phyloP scores from a whole-genome alignment of 1,284 basidiomycete genomes.

The Termitomyces sp. region DNA sequence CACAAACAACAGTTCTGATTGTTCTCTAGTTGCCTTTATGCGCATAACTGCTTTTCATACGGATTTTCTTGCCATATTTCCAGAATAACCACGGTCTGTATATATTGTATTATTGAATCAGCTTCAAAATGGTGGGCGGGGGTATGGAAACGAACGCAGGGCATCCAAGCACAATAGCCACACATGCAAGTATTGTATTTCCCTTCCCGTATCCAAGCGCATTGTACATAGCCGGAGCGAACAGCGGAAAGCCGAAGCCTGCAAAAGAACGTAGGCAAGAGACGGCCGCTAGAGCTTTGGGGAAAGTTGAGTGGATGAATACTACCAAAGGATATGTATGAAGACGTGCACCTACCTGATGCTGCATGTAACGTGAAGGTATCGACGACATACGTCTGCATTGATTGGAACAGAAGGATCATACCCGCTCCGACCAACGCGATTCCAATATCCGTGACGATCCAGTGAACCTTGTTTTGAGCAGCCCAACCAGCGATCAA shows the following conservation, averaged over 20 bases:
- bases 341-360: slow-evolving; percentile 27
- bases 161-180: slow-evolving; percentile 55
- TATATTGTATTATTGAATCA: neutral
- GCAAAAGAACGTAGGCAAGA: slow-evolving; percentile 53
- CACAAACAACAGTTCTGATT: neutral
- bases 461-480: slow-evolving; percentile 53
- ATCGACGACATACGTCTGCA: slow-evolving; percentile 64
- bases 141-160: slow-evolving; percentile 47
- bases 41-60: slow-evolving; percentile 14
- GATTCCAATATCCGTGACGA: slow-evolving; percentile 62
- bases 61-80: slow-evolving; percentile 20
- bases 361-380: slow-evolving; percentile 63
- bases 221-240: slow-evolving; percentile 61
- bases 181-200: slow-evolving; percentile 51
- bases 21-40: slow-evolving; percentile 2
- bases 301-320: slow-evolving; percentile 14
- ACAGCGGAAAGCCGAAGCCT: slow-evolving; percentile 65
- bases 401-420: slow-evolving; percentile 52
- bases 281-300: slow-evolving; percentile 49
- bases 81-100: slow-evolving; percentile 49
- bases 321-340: neutral
- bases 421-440: slow-evolving; percentile 47
- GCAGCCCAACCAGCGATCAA: slow-evolving; percentile 66
- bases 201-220: slow-evolving; percentile 62
- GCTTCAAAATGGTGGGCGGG: neutral